These are phyloP conservation scores for Lantana camara DNA, from an alignment of 257 asterid genomes.

Conservation along the genomic window DNA sequence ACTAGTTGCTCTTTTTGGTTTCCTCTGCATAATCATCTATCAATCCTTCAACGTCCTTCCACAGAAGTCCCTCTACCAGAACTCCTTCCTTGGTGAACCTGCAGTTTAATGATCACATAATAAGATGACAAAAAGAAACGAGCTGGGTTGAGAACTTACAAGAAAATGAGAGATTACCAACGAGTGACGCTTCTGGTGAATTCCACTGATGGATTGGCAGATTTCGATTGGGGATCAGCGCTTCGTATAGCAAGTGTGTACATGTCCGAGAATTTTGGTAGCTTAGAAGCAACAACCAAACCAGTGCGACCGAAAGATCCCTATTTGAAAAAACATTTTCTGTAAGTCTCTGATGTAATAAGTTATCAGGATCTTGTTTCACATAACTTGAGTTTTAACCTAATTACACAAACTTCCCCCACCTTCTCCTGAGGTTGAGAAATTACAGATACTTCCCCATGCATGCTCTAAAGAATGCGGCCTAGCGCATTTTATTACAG, in stretches of 20 bases:
- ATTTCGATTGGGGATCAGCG: constrained; percentile 82
- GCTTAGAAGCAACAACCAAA: constrained; percentile 75
- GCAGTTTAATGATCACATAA: constrained; percentile 12
- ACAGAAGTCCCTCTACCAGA: constrained; percentile 84
- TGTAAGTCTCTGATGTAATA: no score
- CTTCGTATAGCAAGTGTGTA: constrained; percentile 79
- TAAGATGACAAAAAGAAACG: neutral
- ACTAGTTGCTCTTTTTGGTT: constrained; percentile 73
- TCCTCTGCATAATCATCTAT: constrained; percentile 64
- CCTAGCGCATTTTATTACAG: no score
- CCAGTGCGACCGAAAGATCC: constrained; percentile 80
- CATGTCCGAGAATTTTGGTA: constrained; percentile 90
- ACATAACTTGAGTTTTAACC: no score
- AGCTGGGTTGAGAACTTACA: neutral
- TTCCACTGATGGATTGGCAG: constrained; percentile 82
- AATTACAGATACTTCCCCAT: no score
- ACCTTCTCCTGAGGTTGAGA: no score
- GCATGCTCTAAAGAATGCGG: no score
- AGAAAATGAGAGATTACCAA: constrained; percentile 49
- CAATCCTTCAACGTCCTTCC: constrained; percentile 87
- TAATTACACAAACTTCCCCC: no score
- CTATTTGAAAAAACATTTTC: constrained; percentile 42
- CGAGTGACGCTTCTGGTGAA: constrained; percentile 83
- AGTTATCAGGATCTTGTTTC: no score
- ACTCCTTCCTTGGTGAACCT: constrained; percentile 98